phyloP scores from a whole-genome alignment of 2,329 filamentous ascomycete genomes.

The Tolypocladium ophioglossoides region DNA sequence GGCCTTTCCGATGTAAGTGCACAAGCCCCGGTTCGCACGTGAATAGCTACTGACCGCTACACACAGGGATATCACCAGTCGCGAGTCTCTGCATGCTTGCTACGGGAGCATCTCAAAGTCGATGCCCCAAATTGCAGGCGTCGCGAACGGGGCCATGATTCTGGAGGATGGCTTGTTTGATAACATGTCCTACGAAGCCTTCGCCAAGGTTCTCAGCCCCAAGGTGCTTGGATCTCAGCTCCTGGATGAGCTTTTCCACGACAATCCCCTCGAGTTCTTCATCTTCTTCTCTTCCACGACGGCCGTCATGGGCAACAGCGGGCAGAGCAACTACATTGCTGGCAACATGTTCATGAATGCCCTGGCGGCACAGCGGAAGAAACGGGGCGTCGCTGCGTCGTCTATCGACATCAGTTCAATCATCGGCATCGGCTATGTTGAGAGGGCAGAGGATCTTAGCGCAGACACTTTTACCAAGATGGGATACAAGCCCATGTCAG shows the following conservation, averaged over 20 bases:
- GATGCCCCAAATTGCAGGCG: conserved; percentile 24
- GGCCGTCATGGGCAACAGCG: conserved; percentile 15
- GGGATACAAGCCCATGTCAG: too few relatives aligned
- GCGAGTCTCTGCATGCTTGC: conserved; percentile 1
- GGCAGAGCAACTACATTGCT: conserved; percentile 33
- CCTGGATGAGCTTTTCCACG: conserved; percentile 18
- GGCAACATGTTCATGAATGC: conserved; percentile 30
- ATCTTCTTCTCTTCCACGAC: conserved; percentile 20
- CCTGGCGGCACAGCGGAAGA: conserved; percentile 22
- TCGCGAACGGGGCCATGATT: conserved; percentile 27
- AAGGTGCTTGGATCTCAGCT: conserved; percentile 22
- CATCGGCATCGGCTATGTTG: conserved; percentile 25
- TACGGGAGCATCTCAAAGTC: conserved; percentile 11
- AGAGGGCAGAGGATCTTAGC: too few relatives aligned
- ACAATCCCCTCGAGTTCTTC: conserved; percentile 21
- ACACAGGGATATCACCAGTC: conserved; percentile 11
- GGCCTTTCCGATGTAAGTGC: not conserved
- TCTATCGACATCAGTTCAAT: conserved; percentile 18
- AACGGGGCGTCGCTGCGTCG: conserved; percentile 6
- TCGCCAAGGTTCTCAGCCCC: conserved; percentile 15
- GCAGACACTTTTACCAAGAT: too few relatives aligned
- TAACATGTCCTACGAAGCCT: conserved; percentile 8
- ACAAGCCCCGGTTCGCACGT: not conserved
- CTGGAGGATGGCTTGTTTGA: conserved; percentile 15
- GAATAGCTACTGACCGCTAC: conserved; percentile 2